These are phyloP conservation scores for Polychytrium aggregatum DNA, from an alignment of 192 early-diverging fungal genomes.

Conservation along the genomic window DNA sequence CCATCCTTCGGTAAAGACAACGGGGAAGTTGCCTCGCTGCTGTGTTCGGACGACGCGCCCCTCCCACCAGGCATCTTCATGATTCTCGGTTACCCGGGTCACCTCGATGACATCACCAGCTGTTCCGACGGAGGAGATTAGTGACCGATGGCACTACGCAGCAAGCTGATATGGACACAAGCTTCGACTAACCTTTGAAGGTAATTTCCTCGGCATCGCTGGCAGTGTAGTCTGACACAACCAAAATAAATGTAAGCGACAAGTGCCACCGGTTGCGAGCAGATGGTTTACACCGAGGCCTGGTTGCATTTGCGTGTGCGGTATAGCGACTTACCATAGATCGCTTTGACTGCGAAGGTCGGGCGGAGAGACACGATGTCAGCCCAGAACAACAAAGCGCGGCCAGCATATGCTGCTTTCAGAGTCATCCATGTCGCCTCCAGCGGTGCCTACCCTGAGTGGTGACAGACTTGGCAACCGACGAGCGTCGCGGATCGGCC, in stretches of 20 bases:
- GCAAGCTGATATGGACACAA: neutral
- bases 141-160: too few species aligned
- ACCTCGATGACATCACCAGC: slow-evolving; percentile 29
- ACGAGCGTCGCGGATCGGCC: too few species aligned
- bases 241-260: neutral
- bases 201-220: slow-evolving; percentile 23
- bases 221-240: slow-evolving; percentile 17
- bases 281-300: neutral
- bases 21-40: slow-evolving; percentile 19
- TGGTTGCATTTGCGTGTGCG: neutral
- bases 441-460: too few species aligned
- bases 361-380: neutral
- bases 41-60: slow-evolving; percentile 17
- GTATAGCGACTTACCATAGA: neutral
- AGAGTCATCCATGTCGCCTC: too few species aligned
- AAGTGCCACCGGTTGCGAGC: too few species aligned
- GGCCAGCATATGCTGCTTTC: too few species aligned
- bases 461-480: too few species aligned
- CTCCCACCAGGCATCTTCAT: slow-evolving; percentile 32
- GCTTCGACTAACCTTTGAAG: slow-evolving; percentile 9
- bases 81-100: slow-evolving; percentile 9
- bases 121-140: neutral
- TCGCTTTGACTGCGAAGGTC: neutral
- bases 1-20: slow-evolving; percentile 30
- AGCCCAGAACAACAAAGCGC: neutral